Evolutionary conservation across 805 yeast species (phyloP).

Genomic region (Candida endomychidarum): DNA sequence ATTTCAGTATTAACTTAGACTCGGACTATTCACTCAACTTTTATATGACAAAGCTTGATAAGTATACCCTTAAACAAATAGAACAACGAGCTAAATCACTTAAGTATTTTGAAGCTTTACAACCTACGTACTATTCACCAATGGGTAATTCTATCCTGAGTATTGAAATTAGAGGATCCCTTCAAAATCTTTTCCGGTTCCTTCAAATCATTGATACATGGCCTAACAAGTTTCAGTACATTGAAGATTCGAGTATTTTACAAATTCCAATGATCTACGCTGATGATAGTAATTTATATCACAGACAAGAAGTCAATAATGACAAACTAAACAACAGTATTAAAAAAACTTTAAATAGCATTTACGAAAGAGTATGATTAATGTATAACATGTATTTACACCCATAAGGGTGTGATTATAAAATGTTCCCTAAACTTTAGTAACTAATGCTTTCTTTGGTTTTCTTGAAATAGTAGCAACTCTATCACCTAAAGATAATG

Average conservation of each 20-base stretch:
- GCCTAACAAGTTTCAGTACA: constrained; percentile 9
- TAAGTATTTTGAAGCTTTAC: constrained; percentile 8
- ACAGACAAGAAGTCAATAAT: constrained; percentile 16
- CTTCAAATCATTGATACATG: constrained; percentile 9
- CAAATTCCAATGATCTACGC: constrained; percentile 18
- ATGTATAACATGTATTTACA: constrained; percentile 4
- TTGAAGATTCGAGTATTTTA: constrained; percentile 17
- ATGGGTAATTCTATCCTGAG: constrained; percentile 9
- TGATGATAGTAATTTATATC: constrained; percentile 20
- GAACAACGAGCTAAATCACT: constrained; percentile 10
- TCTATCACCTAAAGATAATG: constrained; percentile 90
- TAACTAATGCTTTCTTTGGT: constrained; percentile 23
- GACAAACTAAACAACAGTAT: constrained; percentile 6
- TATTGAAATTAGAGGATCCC: constrained; percentile 20
- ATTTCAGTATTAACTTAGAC: constrained; percentile 30
- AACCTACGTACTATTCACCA: constrained; percentile 6
- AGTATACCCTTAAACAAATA: constrained; percentile 13
- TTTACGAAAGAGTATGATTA: constrained; percentile 7
- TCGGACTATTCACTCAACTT: constrained; percentile 11
- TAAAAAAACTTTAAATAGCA: constrained; percentile 5
- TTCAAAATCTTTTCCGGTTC: constrained; percentile 21
- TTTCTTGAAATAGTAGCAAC: constrained; percentile 78
- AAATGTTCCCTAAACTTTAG: constrained; percentile 12
- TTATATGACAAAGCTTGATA: constrained; percentile 7
- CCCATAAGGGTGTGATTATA: not conserved